Evolutionary conservation across 306 rosid species (phyloP), one percentile per base, ranked within the genome.

Genomic region (Quercus rubra): DNA sequence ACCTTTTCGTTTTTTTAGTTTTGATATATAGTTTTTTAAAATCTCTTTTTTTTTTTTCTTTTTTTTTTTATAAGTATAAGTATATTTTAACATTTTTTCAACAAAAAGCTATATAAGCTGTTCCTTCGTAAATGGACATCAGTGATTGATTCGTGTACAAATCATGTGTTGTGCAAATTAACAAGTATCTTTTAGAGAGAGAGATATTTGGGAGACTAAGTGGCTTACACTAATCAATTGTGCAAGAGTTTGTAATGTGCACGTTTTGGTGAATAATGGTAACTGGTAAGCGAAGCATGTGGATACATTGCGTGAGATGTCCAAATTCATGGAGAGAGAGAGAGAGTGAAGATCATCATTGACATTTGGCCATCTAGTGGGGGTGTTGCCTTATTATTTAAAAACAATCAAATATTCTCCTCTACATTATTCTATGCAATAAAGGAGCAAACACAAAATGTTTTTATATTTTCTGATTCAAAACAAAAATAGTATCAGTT

Each of bases 201-300:
- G 43, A 63, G 70, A 54, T 20, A 28, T 8, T 7, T 41, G 82
- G 57, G 80, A 84, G 78, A 76, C 80, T 74, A 84, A 84, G 90
- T 82, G 27, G 80, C 76, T 77, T 82, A 68, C 73, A 86, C 43
- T 0, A 51, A 76, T 27, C 83, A 78, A 61, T 71, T 78, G 85
- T 57, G 43, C 49, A 82, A 80, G 85, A 89, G 91, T 82, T 84
- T 84, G 91, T 86, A 85, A 90, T 79, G 89, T 88, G 88, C 92
- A 90, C 91, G 91, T 90, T 89, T 84, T 77, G 76, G 83, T 80
- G 89, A 87, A 78, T 81, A 85, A 76, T 63, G 82, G 86, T 79
- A 81, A 84, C 78, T 63, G 82, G 87, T 79, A 81, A 85, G 87
- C 80, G 41, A 82, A 77, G 85, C 84, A 85, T 85, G 87, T 81